Base-by-base conservation (phyloP, 768 basidiomycete species). In the Xerocomus spinulosus region DNA sequence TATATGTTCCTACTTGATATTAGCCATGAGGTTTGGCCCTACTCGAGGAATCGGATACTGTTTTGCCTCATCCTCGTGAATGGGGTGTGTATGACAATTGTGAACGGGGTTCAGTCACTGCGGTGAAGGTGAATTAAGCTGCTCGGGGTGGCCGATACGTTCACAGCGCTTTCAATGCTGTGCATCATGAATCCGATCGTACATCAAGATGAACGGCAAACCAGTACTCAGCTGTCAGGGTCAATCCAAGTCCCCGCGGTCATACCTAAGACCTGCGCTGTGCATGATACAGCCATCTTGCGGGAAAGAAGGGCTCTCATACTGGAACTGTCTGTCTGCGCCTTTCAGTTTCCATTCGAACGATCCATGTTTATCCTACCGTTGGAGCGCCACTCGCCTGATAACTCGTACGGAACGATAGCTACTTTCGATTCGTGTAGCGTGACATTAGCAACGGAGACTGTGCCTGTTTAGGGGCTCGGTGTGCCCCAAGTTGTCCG, bases 371-470 rank as follows among this genome's bases (percentile, higher is more conserved):
- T 36, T 15, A 9, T 20, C 3, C 13, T 25, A 47, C 48, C n/a
- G n/a, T n/a, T 34, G 37, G 45, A 46, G 42, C 51, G 48, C 54
- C 57, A 49, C 60, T 62, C 57, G 50, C 51, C 54, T n/a, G n/a
- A n/a, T n/a, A n/a, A n/a, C n/a, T n/a, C n/a, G n/a, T n/a, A 48
- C 48, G 44, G 28, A 41, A 47, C 36, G 30, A n/a, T 24, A 4
- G 14, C 33, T 39, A 34, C 40, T 43, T 50, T 38, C 18, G 44
- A 30, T 30, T 20, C n/a, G n/a, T n/a, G n/a, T n/a, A n/a, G n/a
- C n/a, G n/a, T n/a, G n/a, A n/a, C 9, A 29, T 32, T 34, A 36
- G 39, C 43, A 60, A 30, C 50, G 56, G 56, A 62, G 44, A 33
- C 26, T 28, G 17, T 23, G 23, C 17, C 38, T 7, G 14, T 35